Base-by-base conservation (phyloP, 345 rosid genomes). In the Citrus unshiu region DNA sequence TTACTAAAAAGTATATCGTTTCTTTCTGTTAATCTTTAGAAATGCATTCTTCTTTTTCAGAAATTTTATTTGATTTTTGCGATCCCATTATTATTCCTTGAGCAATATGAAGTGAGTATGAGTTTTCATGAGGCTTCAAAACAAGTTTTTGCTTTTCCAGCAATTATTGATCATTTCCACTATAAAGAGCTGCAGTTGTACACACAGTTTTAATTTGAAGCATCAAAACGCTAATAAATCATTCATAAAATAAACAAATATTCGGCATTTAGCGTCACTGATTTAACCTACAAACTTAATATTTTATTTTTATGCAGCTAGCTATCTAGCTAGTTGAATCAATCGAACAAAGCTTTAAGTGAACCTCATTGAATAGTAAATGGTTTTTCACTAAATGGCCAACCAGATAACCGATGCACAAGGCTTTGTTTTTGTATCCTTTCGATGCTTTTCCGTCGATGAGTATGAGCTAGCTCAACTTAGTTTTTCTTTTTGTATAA, bases 21-120 rank as follows among this genome's bases (percentile, higher is more conserved):
- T 16, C 77, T 74, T 66, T 76, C 71, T 51, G 24, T 21, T 64
- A 43, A 21, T 46, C 63, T 65, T 64, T 65, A 46, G 14, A 64
- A 65, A 75, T 27, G 40, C 27, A 4, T 51, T 30, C 12, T 22
- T 65, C 62, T 65, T 65, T 63, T 49, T 16, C 63, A 65, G 35
- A 61, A 14, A 7, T 24, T 29, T 40, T 43, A 9, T 63, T 6
- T 16, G 2, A 25, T 10, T 29, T 39, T 30, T 43, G 6, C 25
- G 69, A 62, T 43, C 25, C 77, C 13, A 25, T 70, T 25, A 3
- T 30, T 30, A 22, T 4, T 69, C 56, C 27, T 58, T 58, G 46
- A 54, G 57, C 27, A 54, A 32, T 49, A 29, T 29, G 39, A 68
- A 22, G 73, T 51, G 54, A 51, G 2, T 40, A 56, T 51, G 56